Evolutionary conservation across 2,329 filamentous ascomycete genomes (phyloP).

Genomic region (Lecanosticta acicola): DNA sequence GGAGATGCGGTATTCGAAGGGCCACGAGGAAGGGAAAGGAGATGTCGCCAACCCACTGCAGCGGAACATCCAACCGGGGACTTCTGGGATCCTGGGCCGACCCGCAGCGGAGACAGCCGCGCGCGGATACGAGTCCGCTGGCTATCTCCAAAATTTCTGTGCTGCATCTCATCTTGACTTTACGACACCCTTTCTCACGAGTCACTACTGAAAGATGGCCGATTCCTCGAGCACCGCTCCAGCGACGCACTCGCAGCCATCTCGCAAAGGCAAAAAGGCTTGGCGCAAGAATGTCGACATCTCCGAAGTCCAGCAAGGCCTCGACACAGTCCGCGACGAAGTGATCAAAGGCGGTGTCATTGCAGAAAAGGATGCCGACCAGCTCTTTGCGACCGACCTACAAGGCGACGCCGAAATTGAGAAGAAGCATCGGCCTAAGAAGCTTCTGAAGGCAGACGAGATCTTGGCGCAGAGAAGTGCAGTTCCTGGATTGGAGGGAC

Average conservation of each 20-base stretch:
- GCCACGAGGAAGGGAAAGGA: background rate
- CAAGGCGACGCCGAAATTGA: constrained; percentile 62
- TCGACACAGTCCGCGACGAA: constrained; percentile 80
- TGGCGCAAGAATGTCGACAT: constrained; percentile 99
- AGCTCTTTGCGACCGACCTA: constrained; percentile 80
- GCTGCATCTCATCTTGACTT: background rate
- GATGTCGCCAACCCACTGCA: background rate
- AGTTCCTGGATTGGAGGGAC: constrained; percentile 66
- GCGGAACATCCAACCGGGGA: background rate
- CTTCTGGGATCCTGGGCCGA: background rate
- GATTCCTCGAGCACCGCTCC: constrained; percentile 51
- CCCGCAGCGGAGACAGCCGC: constrained; percentile 5
- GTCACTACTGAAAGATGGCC: constrained; percentile 6
- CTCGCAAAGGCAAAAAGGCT: constrained; percentile 94
- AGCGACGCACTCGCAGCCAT: constrained; percentile 78
- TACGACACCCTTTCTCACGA: background rate
- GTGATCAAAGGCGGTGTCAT: constrained; percentile 86
- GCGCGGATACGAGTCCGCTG: background rate
- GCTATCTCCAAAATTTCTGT: constrained; percentile 3
- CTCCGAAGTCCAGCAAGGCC: constrained; percentile 73
- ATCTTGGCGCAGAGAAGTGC: constrained; percentile 81
- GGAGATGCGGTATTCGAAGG: background rate
- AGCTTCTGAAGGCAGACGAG: constrained; percentile 81
- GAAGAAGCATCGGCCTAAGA: constrained; percentile 60
- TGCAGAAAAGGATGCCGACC: constrained; percentile 71